Percentiles rank a stretch among this genome's conserved stretches.
Conservation (phyloP, 192 early-diverging fungal genomes). For the Dimargaris cristalligena region DNA sequence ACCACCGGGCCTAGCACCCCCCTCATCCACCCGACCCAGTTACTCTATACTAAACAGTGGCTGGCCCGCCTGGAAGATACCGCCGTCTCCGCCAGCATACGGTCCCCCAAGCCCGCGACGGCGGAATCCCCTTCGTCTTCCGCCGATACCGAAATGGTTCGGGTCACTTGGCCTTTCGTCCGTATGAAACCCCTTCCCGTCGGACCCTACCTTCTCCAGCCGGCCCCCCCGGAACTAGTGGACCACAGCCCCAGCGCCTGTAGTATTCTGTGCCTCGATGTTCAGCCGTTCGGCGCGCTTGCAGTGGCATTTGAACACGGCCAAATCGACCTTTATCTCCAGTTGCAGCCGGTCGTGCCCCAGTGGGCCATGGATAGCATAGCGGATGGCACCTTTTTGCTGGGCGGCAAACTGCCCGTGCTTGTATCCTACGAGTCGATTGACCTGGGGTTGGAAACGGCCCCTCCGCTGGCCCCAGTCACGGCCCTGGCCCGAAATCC, state of each 20-base stretch:
- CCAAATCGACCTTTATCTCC: slow-evolving; percentile 41
- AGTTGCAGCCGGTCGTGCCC: slow-evolving; percentile 33
- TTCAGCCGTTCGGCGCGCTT: slow-evolving; percentile 31
- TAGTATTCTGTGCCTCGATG: slow-evolving; percentile 29
- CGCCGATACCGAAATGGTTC: not conserved
- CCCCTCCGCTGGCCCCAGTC: slow-evolving; percentile 6
- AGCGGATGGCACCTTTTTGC: slow-evolving; percentile 6
- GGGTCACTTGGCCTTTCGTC: not conserved
- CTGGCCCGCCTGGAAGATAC: not conserved
- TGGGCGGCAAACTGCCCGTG: slow-evolving; percentile 25
- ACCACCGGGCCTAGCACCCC: slow-evolving; percentile 1
- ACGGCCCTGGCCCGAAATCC: not conserved
- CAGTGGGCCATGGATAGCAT: slow-evolving; percentile 13
- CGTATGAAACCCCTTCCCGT: not conserved
- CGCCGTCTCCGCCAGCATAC: not conserved
- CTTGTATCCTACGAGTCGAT: slow-evolving; percentile 37
- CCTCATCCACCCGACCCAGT: slow-evolving; percentile 2
- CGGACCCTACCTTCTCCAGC: slow-evolving; percentile 28
- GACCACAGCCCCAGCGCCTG: slow-evolving; percentile 11
- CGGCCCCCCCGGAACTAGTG: slow-evolving; percentile 19
- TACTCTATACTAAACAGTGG: slow-evolving; percentile 8
- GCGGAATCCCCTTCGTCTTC: not conserved
- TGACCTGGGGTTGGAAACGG: slow-evolving; percentile 21
- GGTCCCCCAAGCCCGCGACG: no score
- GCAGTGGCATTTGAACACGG: slow-evolving; percentile 41